Evolutionary conservation across 202 grass and related monocot genomes (phyloP).

Genomic region (Setaria italica): DNA sequence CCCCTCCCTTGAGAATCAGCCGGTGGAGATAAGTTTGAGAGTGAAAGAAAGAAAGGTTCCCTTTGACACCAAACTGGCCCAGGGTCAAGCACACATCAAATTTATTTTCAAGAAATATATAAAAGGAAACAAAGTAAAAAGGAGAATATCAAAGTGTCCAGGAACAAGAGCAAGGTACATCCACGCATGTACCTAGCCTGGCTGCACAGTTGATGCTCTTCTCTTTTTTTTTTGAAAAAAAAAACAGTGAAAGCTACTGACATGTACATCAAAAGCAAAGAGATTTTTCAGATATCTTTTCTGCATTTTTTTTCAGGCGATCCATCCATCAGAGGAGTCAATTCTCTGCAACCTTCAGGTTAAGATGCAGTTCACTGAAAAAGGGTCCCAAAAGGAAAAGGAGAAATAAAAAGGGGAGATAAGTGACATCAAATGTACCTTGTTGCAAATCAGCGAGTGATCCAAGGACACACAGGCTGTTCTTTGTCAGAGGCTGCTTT

Average conservation of each 20-base stretch:
- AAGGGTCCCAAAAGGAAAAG: slow-evolving; percentile 18
- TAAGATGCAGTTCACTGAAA: slow-evolving; percentile 46
- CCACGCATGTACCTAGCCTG: slow-evolving; percentile 47
- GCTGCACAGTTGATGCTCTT: not conserved
- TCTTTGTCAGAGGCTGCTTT: slow-evolving; percentile 24
- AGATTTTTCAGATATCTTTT: slow-evolving; percentile 15
- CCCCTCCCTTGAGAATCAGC: slow-evolving; percentile 35
- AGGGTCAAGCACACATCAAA: slow-evolving; percentile 7
- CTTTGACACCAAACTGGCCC: slow-evolving; percentile 16
- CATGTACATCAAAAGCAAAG: slow-evolving; percentile 29
- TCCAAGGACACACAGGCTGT: slow-evolving; percentile 36
- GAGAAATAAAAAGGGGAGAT: not conserved
- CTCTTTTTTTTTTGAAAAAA: not conserved
- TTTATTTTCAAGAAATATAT: not conserved
- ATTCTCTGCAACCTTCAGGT: slow-evolving; percentile 13
- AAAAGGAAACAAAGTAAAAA: not conserved
- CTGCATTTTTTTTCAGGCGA: slow-evolving; percentile 8
- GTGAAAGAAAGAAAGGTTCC: slow-evolving; percentile 48
- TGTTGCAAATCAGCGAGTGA: slow-evolving; percentile 39
- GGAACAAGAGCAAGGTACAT: slow-evolving; percentile 48
- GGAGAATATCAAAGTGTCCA: not conserved
- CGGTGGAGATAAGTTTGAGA: slow-evolving; percentile 13
- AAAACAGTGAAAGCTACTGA: slow-evolving; percentile 14
- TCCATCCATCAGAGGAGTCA: slow-evolving; percentile 31
- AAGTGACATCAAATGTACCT: slow-evolving; percentile 47